Conservation (phyloP, 129 eudicot genomes). For the Centrapalus pauciflorus region DNA sequence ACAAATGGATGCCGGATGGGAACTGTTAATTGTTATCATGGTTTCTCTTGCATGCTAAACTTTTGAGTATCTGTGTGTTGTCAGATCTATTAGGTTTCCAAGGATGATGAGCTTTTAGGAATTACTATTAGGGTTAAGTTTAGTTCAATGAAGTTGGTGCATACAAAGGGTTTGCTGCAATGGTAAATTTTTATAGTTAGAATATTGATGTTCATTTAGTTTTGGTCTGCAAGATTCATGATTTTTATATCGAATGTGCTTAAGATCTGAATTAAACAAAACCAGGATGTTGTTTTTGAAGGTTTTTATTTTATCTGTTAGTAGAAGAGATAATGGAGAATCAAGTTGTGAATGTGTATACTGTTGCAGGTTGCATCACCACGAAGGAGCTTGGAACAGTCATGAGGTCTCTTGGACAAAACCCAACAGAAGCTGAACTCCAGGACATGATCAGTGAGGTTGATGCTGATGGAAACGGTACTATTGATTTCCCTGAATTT, state of each 20-base stretch:
- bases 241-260: not conserved
- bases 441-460: conserved; percentile 87
- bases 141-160: not conserved
- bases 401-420: conserved; percentile 84
- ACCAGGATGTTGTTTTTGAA: not conserved
- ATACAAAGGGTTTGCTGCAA: not conserved
- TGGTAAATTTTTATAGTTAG: not conserved
- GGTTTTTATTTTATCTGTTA: not conserved
- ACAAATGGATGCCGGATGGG: not conserved
- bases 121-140: not conserved
- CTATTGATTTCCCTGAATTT: conserved; percentile 76
- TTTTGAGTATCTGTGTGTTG: not conserved
- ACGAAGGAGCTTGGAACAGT: conserved; percentile 86
- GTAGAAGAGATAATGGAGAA: not conserved
- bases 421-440: conserved; percentile 80
- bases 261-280: not conserved
- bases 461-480: conserved; percentile 78
- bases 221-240: not conserved
- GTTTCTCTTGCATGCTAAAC: not conserved
- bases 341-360: not conserved
- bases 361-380: conserved; percentile 60
- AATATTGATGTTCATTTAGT: not conserved
- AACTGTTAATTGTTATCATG: not conserved
- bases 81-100: not conserved
- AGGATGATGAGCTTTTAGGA: not conserved